phyloP scores from a whole-genome alignment of 345 rosid species.

The Gynandropsis gynandra region DNA sequence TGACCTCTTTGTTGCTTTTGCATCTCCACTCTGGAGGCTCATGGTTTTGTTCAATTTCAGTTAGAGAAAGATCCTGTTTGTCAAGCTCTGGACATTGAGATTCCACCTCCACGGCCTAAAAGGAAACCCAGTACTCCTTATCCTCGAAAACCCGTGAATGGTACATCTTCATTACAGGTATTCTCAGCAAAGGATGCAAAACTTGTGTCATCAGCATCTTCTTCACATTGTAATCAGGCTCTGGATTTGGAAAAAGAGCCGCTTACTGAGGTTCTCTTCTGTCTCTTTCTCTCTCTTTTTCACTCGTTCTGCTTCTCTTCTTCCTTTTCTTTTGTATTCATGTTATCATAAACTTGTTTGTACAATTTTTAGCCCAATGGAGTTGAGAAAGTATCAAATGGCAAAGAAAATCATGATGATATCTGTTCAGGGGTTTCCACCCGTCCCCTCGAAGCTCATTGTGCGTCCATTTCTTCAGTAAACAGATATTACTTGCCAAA shows the following conservation, averaged over 20 bases:
- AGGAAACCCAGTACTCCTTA: conserved; percentile 92
- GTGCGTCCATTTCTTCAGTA: conserved; percentile 43
- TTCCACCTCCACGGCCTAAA: conserved; percentile 98
- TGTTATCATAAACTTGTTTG: conserved; percentile 15
- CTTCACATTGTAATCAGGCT: conserved; percentile 35
- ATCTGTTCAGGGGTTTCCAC: conserved; percentile 60
- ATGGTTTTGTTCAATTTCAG: conserved; percentile 32
- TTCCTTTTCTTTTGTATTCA: conserved; percentile 1
- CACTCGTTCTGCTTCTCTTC: neutral
- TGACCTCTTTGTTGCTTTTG: conserved; percentile 20
- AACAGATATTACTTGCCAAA: conserved; percentile 40
- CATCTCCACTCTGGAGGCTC: conserved; percentile 12
- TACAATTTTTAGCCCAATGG: conserved; percentile 26
- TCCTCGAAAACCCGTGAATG: conserved; percentile 64
- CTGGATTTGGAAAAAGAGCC: conserved; percentile 66
- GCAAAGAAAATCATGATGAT: conserved; percentile 52
- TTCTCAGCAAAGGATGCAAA: conserved; percentile 48
- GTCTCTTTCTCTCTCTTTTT: conserved; percentile 10
- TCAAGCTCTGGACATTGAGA: conserved; percentile 76
- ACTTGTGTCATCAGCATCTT: conserved; percentile 37
- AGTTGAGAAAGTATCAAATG: conserved; percentile 35
- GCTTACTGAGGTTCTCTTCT: conserved; percentile 45
- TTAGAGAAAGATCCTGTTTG: conserved; percentile 88
- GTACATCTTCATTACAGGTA: conserved; percentile 32
- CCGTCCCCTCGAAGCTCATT: conserved; percentile 39